Evolutionary conservation across 2,329 filamentous ascomycete genomes (phyloP).

Genomic region (Metarhizium guizhouense): DNA sequence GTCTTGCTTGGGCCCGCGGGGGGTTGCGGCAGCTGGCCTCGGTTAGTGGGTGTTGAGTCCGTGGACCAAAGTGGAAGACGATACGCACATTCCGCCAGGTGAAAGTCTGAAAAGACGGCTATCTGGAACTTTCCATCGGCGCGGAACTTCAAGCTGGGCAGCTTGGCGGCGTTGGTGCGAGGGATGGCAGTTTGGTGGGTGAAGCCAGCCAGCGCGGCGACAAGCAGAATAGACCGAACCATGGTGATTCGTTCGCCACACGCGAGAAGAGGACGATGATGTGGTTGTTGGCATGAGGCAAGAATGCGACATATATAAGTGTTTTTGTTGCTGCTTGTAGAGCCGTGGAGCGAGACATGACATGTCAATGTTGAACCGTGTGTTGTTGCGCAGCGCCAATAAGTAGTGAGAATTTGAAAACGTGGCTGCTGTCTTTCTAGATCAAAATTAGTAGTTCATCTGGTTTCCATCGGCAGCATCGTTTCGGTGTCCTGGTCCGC

Average conservation of each 20-base stretch:
- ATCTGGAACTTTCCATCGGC: neutral
- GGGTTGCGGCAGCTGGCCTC: neutral
- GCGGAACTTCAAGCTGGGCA: neutral
- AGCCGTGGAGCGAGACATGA: too few relatives aligned
- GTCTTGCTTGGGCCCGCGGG: conserved; percentile 42
- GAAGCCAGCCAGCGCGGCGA: neutral
- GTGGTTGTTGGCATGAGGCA: too few relatives aligned
- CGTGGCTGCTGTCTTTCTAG: too few relatives aligned
- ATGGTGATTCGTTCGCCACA: neutral
- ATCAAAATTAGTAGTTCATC: too few relatives aligned
- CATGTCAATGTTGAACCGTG: too few relatives aligned
- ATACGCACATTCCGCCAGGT: neutral
- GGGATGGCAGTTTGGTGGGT: neutral
- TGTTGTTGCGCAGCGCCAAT: too few relatives aligned
- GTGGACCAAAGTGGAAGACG: neutral
- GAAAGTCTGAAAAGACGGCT: neutral
- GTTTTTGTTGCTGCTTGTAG: too few relatives aligned
- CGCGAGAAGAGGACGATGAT: too few relatives aligned
- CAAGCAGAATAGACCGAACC: neutral
- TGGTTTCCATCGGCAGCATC: too few relatives aligned
- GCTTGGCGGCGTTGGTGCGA: neutral
- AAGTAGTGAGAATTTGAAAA: too few relatives aligned
- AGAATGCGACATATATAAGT: too few relatives aligned
- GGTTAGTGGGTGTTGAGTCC: neutral
- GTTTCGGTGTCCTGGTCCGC: too few relatives aligned